phyloP scores from a whole-genome alignment of 208 protist species.

The Crithidia bombi region DNA sequence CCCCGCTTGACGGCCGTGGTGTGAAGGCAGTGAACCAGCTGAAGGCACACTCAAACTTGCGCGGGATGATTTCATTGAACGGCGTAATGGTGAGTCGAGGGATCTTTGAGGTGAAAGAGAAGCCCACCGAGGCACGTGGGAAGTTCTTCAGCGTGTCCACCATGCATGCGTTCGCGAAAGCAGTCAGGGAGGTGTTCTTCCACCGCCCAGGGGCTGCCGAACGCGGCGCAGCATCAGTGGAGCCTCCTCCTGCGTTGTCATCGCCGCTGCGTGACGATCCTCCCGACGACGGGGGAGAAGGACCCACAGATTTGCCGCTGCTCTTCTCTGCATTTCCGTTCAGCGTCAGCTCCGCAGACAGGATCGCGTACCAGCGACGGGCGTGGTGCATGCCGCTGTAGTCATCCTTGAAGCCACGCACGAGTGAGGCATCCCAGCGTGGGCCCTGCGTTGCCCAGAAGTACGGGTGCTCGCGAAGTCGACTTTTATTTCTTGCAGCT shows the following conservation, averaged over 20 bases:
- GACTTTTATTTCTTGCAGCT: background rate
- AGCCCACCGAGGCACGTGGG: constrained; percentile 64
- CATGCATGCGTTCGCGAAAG: constrained; percentile 66
- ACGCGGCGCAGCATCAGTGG: background rate
- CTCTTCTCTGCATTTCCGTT: constrained; percentile 5
- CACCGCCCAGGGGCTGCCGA: background rate
- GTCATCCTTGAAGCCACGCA: constrained; percentile 65
- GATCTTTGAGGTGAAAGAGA: constrained; percentile 45
- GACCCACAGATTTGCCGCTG: background rate
- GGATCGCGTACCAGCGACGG: constrained; percentile 52
- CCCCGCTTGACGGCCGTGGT: background rate
- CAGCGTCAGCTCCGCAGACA: constrained; percentile 49
- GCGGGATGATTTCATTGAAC: constrained; percentile 57
- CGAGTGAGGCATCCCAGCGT: constrained; percentile 47
- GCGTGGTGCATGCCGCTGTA: constrained; percentile 58
- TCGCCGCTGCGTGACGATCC: too few species aligned
- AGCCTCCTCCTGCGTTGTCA: background rate
- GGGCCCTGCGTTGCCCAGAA: constrained; percentile 80
- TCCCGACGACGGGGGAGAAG: too few species aligned
- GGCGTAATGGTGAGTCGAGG: constrained; percentile 43
- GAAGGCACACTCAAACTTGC: constrained; percentile 63
- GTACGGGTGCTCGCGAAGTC: constrained; percentile 38
- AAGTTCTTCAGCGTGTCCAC: constrained; percentile 41
- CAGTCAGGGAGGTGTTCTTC: constrained; percentile 23
- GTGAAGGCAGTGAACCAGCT: constrained; percentile 58